A percentile compares a stretch with the other conserved stretches of the same genome.
Conservation (phyloP, 306 rosid genomes). For the Prunus davidiana region DNA sequence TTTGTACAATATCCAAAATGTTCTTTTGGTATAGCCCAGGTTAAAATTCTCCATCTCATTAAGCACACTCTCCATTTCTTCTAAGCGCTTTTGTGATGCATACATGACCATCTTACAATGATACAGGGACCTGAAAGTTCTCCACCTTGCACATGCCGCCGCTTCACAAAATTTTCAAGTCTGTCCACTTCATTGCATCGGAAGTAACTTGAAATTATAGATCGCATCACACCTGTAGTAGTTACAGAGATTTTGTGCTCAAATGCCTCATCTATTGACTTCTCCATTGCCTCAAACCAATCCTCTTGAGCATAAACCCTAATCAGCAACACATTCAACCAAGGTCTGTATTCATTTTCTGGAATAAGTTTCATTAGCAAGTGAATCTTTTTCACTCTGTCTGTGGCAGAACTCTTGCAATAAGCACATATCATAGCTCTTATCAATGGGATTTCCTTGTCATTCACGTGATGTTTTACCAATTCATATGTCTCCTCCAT, state of each 20-base stretch:
- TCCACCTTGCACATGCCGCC: conserved; percentile 73
- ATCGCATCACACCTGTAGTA: conserved; percentile 33
- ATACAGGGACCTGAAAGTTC: conserved; percentile 56
- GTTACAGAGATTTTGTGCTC: conserved; percentile 38
- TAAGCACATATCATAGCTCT: conserved; percentile 82
- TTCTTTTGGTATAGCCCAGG: conserved; percentile 35
- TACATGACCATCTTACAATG: conserved; percentile 82
- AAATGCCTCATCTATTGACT: conserved; percentile 67
- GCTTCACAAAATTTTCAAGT: conserved; percentile 52
- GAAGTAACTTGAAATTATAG: conserved; percentile 57
- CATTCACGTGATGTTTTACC: conserved; percentile 40
- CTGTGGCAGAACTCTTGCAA: conserved; percentile 51
- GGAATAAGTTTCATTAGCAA: conserved; percentile 55
- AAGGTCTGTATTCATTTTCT: conserved; percentile 56
- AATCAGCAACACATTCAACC: conserved; percentile 74
- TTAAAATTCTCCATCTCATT: conserved; percentile 53
- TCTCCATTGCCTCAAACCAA: conserved; percentile 66
- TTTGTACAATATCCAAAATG: conserved; percentile 63
- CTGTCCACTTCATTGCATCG: conserved; percentile 58
- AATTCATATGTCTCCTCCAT: conserved; percentile 67
- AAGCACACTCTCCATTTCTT: conserved; percentile 62
- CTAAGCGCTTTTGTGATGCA: conserved; percentile 47
- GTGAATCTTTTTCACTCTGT: conserved; percentile 54
- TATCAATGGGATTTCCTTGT: conserved; percentile 38
- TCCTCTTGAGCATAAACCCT: conserved; percentile 62